Base-by-base conservation (phyloP, 2,329 filamentous ascomycete genomes). In the Tolypocladium endophyticum region DNA sequence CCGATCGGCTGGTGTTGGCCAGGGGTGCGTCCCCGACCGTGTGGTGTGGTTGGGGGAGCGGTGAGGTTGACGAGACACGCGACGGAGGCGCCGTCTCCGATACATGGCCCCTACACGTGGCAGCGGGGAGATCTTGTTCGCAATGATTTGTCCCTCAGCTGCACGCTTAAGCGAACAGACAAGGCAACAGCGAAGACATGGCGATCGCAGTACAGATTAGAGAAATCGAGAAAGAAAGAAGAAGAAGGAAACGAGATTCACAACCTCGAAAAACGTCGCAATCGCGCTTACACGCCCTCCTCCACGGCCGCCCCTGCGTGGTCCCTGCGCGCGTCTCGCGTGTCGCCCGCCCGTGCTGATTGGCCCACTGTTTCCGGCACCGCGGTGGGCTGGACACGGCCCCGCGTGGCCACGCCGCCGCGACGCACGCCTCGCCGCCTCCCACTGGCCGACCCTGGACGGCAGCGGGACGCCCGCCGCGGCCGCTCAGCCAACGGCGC, bases 401-500 rank as follows among this genome's bases (percentile, higher is more conserved):
- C 11, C 47, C 28, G 25, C 47, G 47, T 16, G 12, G 4, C 11
- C 12, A 25, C 39, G 39, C n/a, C 12, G 43, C 43, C 23, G 43
- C 43, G 9, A 6, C 12, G n/a, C n/a, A 23, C 39, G 8, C 39
- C 20, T 33, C 38, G 45, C 50, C 18, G 39, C 43, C 45, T 61
- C 58, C 58, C 20, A 61, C 56, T 58, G 60, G 60, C 36, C 52
- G 39, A 6, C 33, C 39, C 39, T 56, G 59, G 52, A 56, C 59
- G 50, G 59, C 59, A n/a, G 50, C 41, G 55, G 25, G 12, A 11
- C 52, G 25, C 35, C 36, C n/a, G 47, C 54, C 54, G 58, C 58
- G 28, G 35, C 54, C 30, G 28, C 41, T 25, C 33, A 54, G 45
- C 61, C 61, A 65, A 61, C 58, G 63, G 61, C 61, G 61, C 63